Conservation (phyloP, 192 early-diverging fungal species). For the Funneliformis mosseae region DNA sequence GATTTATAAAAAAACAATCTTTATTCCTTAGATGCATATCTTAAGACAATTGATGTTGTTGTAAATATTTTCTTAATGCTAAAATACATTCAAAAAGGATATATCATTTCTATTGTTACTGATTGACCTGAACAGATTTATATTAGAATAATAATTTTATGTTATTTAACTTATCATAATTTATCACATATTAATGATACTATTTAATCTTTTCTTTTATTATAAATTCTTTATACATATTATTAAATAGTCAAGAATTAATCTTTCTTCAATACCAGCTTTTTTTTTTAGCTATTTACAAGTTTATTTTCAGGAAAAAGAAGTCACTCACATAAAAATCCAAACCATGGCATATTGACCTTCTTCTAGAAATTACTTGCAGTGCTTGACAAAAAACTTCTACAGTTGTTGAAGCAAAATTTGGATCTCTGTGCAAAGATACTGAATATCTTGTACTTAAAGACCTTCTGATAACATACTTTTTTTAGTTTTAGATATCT, state of each 20-base stretch:
- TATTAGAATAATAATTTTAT: not conserved
- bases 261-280: too few relatives aligned
- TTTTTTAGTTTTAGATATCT: too few relatives aligned
- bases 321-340: not conserved
- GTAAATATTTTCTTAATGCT: not conserved
- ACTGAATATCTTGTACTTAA: not conserved
- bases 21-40: not conserved
- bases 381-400: not conserved
- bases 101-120: too few relatives aligned
- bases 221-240: too few relatives aligned
- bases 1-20: not conserved
- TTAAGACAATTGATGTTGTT: not conserved
- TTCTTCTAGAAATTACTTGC: not conserved
- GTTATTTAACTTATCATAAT: not conserved
- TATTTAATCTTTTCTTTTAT: not conserved
- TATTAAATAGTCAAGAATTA: too few relatives aligned
- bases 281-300: not conserved
- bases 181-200: not conserved
- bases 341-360: not conserved
- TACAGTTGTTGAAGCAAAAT: not conserved
- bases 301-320: slow-evolving; percentile 5
- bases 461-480: too few relatives aligned
- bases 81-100: too few relatives aligned
- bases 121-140: too few relatives aligned
- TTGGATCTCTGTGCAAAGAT: not conserved